Evolutionary conservation across 225 moss, liverwort and hornwort species (phyloP).

Genomic region (Neckera pumila): DNA sequence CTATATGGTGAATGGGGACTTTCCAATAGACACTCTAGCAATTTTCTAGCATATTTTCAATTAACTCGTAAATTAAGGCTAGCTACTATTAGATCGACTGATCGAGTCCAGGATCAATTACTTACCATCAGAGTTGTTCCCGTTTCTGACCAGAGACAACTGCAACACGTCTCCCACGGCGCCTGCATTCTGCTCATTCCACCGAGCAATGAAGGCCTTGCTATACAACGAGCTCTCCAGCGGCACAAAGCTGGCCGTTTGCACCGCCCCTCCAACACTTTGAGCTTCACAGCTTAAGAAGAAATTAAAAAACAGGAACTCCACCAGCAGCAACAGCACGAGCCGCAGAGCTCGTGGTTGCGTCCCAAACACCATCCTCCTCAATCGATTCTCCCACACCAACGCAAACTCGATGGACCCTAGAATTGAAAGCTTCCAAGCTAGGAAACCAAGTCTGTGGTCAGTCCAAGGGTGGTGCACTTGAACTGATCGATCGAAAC

Average conservation of each 20-base stretch:
- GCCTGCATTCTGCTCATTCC: conserved; percentile 9
- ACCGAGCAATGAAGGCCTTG: neutral
- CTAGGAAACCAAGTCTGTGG: neutral
- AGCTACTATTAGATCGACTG: neutral
- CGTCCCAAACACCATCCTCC: neutral
- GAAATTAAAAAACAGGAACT: neutral
- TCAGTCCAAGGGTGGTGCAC: neutral
- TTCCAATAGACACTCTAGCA: neutral
- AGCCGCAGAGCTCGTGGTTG: neutral
- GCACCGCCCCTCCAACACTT: neutral
- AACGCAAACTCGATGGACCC: neutral
- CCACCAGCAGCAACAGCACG: neutral
- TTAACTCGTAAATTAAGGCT: neutral
- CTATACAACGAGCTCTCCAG: neutral
- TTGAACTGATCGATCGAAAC: neutral
- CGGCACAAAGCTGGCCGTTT: neutral
- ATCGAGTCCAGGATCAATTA: too few species aligned
- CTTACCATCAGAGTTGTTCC: neutral
- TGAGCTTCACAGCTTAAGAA: neutral
- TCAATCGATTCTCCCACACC: neutral
- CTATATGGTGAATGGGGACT: neutral
- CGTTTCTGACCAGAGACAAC: neutral
- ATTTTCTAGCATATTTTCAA: neutral
- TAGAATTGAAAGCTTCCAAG: neutral
- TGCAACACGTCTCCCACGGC: neutral